A percentile compares a stretch with the other conserved stretches of the same genome.
phyloP scores from a whole-genome alignment of 2,329 filamentous ascomycete genomes.

The Diaporthe helianthi region DNA sequence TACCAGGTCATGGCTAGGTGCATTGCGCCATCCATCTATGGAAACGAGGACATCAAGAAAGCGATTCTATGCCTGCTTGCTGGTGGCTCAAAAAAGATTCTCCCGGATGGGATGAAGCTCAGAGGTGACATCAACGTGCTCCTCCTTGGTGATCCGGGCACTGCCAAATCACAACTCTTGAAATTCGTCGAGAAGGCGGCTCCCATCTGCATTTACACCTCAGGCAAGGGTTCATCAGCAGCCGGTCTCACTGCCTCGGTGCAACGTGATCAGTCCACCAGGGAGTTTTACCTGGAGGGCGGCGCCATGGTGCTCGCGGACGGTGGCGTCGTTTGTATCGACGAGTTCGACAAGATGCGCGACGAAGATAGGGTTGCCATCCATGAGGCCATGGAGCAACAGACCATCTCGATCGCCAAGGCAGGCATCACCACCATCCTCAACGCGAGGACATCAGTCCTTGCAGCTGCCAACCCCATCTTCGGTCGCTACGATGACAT shows the following conservation, averaged over 20 bases:
- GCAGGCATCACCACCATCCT: slow-evolving; percentile 98
- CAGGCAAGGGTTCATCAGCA: slow-evolving; percentile 95
- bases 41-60: slow-evolving; percentile 96
- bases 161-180: slow-evolving; percentile 93
- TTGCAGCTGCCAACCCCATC: slow-evolving; percentile 95
- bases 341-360: slow-evolving; percentile 99
- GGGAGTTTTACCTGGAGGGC: slow-evolving; percentile 97
- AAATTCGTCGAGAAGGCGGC: slow-evolving; percentile 98
- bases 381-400: slow-evolving; percentile 99
- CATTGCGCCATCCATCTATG: slow-evolving; percentile 97
- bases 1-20: slow-evolving; percentile 90
- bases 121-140: slow-evolving; percentile 98
- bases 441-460: slow-evolving; percentile 91
- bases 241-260: slow-evolving; percentile 97
- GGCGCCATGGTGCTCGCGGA: slow-evolving; percentile 98
- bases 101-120: slow-evolving; percentile 96
- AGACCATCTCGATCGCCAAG: slow-evolving; percentile 98
- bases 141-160: slow-evolving; percentile 95
- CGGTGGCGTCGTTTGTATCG: slow-evolving; percentile 96
- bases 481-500: slow-evolving; percentile 98
- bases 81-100: slow-evolving; percentile 95
- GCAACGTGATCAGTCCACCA: slow-evolving; percentile 87
- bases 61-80: slow-evolving; percentile 92
- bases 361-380: slow-evolving; percentile 98
- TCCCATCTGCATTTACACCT: slow-evolving; percentile 98